Evolutionary conservation across 2,329 filamentous ascomycete genomes (phyloP).

Genomic region (Aspergillus amoenus): DNA sequence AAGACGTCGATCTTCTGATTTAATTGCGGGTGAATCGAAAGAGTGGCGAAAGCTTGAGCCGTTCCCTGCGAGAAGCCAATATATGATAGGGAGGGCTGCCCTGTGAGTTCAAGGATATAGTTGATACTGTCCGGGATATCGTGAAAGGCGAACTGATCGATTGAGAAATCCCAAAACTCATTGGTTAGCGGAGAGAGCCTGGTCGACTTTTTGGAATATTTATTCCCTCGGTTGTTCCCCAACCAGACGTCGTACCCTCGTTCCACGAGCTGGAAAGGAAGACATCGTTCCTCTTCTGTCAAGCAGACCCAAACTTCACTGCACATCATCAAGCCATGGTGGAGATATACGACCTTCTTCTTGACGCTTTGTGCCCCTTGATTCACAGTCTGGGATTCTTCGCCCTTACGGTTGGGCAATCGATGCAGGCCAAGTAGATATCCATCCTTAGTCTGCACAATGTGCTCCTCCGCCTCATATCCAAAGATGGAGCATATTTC

Average conservation of each 20-base stretch:
- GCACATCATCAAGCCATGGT: conserved; percentile 97
- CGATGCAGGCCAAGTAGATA: conserved; percentile 89
- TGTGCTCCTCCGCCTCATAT: conserved; percentile 93
- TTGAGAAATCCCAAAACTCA: conserved; percentile 95
- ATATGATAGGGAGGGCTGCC: conserved; percentile 83
- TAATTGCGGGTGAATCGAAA: conserved; percentile 87
- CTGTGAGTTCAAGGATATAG: conserved; percentile 83
- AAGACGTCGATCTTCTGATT: conserved; percentile 96
- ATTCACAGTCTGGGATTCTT: conserved; percentile 78
- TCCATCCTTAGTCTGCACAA: conserved; percentile 91
- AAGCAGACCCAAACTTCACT: conserved; percentile 97
- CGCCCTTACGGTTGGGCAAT: conserved; percentile 76
- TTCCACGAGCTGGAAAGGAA: conserved; percentile 87
- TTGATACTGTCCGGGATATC: conserved; percentile 94
- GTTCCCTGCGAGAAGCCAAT: conserved; percentile 97
- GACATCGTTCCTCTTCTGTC: conserved; percentile 78
- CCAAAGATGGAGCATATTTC: conserved; percentile 91
- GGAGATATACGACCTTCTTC: conserved; percentile 89
- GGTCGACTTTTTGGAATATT: conserved; percentile 95
- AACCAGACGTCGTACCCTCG: conserved; percentile 96
- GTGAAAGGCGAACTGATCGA: conserved; percentile 96
- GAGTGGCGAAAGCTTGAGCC: conserved; percentile 89
- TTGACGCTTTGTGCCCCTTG: conserved; percentile 60
- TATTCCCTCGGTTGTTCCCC: conserved; percentile 97
- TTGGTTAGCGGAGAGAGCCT: conserved; percentile 70